Evolutionary conservation across 495 filamentous ascomycete genomes (phyloP).

Genomic region (Annulohypoxylon stygium): DNA sequence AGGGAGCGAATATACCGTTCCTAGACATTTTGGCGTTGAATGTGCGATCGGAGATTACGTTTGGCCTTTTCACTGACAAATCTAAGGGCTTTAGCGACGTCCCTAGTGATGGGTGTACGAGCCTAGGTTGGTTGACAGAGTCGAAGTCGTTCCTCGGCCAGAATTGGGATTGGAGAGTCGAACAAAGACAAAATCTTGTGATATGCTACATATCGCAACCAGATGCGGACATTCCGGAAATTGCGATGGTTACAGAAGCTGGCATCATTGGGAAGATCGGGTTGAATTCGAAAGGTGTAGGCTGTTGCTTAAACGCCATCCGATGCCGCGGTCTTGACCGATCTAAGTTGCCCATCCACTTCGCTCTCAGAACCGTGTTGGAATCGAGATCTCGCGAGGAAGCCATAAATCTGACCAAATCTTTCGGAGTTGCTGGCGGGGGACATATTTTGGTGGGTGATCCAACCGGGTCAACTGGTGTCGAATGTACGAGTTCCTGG

Average conservation of each 20-base stretch:
- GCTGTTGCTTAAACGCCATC: conserved; percentile 77
- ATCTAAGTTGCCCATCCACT: conserved; percentile 70
- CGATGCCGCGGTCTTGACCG: conserved; percentile 68
- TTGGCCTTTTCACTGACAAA: conserved; percentile 65
- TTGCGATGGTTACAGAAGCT: conserved; percentile 67
- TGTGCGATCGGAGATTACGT: conserved; percentile 75
- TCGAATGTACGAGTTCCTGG: conserved; percentile 70
- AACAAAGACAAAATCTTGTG: conserved; percentile 68
- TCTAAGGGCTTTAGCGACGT: conserved; percentile 7
- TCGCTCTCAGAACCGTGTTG: conserved; percentile 71
- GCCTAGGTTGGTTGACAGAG: conserved; percentile 63
- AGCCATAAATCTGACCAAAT: conserved; percentile 64
- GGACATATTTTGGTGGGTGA: conserved; percentile 74
- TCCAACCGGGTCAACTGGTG: conserved; percentile 62
- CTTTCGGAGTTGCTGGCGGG: conserved; percentile 69
- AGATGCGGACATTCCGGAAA: conserved; percentile 42
- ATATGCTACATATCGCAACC: conserved; percentile 59
- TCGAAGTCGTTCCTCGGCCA: conserved; percentile 64
- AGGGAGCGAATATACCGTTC: conserved; percentile 66
- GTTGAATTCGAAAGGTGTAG: conserved; percentile 72
- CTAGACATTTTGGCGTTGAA: conserved; percentile 75
- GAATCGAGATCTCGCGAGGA: conserved; percentile 66
- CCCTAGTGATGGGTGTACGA: conserved; percentile 71
- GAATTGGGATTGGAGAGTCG: conserved; percentile 77
- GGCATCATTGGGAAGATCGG: conserved; percentile 82